phyloP scores from a whole-genome alignment of 768 basidiomycete species.

The Leccinellum luteum region DNA sequence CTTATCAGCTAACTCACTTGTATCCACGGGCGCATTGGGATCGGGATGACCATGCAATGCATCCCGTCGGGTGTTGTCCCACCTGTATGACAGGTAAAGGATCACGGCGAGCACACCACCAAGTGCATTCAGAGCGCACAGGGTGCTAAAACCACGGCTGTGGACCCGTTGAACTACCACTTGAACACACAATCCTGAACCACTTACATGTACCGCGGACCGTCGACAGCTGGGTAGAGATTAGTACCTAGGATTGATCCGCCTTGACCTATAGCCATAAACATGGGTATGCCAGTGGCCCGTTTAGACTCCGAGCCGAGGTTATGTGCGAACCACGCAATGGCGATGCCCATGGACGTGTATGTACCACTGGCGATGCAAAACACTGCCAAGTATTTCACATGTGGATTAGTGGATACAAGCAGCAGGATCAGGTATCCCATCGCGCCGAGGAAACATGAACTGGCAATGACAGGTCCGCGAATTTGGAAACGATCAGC shows the following conservation, averaged over 20 bases:
- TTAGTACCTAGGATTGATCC: slow-evolving; percentile 77
- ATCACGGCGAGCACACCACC: slow-evolving; percentile 35
- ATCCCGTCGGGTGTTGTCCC: slow-evolving; percentile 58
- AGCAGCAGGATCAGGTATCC: slow-evolving; percentile 63
- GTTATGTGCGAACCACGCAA: slow-evolving; percentile 81
- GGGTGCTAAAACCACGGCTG: slow-evolving; percentile 55
- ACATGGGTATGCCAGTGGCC: slow-evolving; percentile 72
- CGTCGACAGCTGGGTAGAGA: slow-evolving; percentile 61
- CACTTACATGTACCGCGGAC: slow-evolving; percentile 63
- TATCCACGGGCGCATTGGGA: slow-evolving; percentile 52
- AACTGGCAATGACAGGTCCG: slow-evolving; percentile 36
- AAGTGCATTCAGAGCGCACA: slow-evolving; percentile 33
- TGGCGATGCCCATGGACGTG: slow-evolving; percentile 67
- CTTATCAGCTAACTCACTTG: slow-evolving; percentile 63
- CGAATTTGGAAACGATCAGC: slow-evolving; percentile 70
- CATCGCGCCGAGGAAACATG: slow-evolving; percentile 32
- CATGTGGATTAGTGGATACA: slow-evolving; percentile 52
- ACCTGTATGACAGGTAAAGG: slow-evolving; percentile 58
- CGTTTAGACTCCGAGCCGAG: slow-evolving; percentile 76
- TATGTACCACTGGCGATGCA: slow-evolving; percentile 78
- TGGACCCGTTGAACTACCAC: neutral
- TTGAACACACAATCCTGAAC: neutral
- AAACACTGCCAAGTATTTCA: slow-evolving; percentile 76
- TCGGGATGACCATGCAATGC: slow-evolving; percentile 48
- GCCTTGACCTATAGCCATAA: slow-evolving; percentile 79